These are phyloP conservation scores for Pythium phragmitis DNA, from an alignment of 352 stramenopile genomes.

Conservation along the genomic window DNA sequence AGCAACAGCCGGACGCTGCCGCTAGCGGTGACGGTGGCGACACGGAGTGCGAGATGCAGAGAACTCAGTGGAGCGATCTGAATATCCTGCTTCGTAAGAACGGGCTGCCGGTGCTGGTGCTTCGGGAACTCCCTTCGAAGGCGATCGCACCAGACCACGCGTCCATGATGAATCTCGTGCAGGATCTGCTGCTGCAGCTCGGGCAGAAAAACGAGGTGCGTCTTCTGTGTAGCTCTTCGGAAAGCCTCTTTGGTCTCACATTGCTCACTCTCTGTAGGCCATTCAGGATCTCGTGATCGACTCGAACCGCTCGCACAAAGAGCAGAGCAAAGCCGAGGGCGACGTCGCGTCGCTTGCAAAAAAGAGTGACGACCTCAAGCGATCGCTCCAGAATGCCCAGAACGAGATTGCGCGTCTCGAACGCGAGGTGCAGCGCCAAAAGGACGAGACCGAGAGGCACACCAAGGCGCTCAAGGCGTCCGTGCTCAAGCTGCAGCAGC, in stretches of 20 bases:
- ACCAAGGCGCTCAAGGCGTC: constrained; percentile 64
- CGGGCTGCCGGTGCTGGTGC: constrained; percentile 42
- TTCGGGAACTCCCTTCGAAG: constrained; percentile 24
- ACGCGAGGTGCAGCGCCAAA: constrained; percentile 44
- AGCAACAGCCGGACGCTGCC: no score
- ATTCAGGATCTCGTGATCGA: constrained; percentile 79
- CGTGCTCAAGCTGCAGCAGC: constrained; percentile 68
- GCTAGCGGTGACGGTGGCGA: background rate
- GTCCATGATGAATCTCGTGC: constrained; percentile 58
- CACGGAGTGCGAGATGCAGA: constrained; percentile 8
- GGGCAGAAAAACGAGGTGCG: constrained; percentile 67
- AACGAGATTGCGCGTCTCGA: constrained; percentile 57
- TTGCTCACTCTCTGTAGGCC: constrained; percentile 31
- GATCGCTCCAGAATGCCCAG: constrained; percentile 47
- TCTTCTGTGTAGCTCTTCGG: background rate
- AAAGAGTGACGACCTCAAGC: constrained; percentile 44
- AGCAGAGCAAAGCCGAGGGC: constrained; percentile 45
- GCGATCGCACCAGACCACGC: constrained; percentile 35
- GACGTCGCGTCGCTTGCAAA: constrained; percentile 48
- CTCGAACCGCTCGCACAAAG: constrained; percentile 58
- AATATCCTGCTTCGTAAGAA: constrained; percentile 68
- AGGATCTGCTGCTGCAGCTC: constrained; percentile 61
- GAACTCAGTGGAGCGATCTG: constrained; percentile 42
- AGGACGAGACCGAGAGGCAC: constrained; percentile 45
- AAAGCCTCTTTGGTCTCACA: constrained; percentile 7